Evolutionary conservation across 495 filamentous ascomycete species (phyloP).

Genomic region (Neurospora tetrasperma): DNA sequence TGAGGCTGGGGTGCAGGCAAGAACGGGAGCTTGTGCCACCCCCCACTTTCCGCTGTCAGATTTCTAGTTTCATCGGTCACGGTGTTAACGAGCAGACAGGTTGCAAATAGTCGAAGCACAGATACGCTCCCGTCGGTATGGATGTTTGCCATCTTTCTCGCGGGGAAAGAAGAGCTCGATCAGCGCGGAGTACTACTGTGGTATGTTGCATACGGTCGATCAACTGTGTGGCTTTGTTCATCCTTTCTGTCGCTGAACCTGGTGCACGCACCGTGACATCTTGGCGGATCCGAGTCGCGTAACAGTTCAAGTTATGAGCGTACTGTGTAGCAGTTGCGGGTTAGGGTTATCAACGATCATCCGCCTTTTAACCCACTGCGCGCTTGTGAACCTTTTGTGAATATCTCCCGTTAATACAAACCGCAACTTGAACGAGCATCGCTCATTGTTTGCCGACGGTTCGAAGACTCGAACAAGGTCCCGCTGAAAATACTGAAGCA

Average conservation of each 20-base stretch:
- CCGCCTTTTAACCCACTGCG: neutral
- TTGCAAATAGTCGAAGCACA: neutral
- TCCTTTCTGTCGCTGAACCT: neutral
- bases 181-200: neutral
- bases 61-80: neutral
- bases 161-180: neutral
- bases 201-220: neutral
- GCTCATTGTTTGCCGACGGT: neutral
- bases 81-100: neutral
- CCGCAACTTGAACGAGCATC: neutral
- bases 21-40: neutral
- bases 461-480: neutral
- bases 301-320: neutral
- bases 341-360: neutral
- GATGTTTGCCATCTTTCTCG: neutral
- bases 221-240: neutral
- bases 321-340: neutral
- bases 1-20: neutral
- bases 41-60: neutral
- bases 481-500: neutral
- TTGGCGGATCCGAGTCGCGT: neutral
- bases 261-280: neutral
- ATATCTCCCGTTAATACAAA: neutral
- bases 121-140: neutral
- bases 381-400: neutral